A percentile compares a stretch with the other conserved stretches of the same genome.
Evolutionary conservation across 2,329 filamentous ascomycete species (phyloP).

Genomic region (Bertia moriformis): DNA sequence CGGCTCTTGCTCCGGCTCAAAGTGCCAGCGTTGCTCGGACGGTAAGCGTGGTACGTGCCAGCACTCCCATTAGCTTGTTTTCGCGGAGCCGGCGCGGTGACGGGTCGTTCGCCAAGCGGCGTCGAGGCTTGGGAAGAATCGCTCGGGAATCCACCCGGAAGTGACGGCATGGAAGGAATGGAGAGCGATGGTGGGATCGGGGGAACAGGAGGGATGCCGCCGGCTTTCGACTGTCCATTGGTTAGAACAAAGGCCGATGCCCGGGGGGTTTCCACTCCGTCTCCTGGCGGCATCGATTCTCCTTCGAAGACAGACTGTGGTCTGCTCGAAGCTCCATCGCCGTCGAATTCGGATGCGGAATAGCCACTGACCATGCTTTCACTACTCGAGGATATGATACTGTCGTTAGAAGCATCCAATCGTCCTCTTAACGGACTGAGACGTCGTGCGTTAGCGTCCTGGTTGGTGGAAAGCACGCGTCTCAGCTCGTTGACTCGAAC

Average conservation of each 20-base stretch:
- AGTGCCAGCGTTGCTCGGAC: too few relatives aligned
- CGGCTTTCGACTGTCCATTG: too few relatives aligned
- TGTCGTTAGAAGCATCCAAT: background rate
- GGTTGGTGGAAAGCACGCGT: background rate
- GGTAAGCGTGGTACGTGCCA: too few relatives aligned
- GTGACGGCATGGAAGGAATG: background rate
- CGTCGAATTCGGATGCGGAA: background rate
- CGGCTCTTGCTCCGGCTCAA: background rate
- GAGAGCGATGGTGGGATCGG: too few relatives aligned
- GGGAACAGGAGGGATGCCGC: background rate
- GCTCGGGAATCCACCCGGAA: background rate
- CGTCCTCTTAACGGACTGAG: background rate
- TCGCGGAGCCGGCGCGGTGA: too few relatives aligned
- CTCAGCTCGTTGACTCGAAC: background rate
- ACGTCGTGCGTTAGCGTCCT: background rate
- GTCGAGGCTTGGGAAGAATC: too few relatives aligned
- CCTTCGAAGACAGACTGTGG: too few relatives aligned
- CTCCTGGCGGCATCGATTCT: too few relatives aligned
- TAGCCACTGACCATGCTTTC: constrained; percentile 1
- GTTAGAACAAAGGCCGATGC: too few relatives aligned
- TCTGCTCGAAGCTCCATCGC: background rate
- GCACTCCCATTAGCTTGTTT: too few relatives aligned
- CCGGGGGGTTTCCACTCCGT: too few relatives aligned
- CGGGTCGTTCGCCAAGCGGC: too few relatives aligned
- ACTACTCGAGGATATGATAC: background rate